Evolutionary conservation across 805 yeast genomes (phyloP).

Genomic region (Scheffersomyces coipomensis): DNA sequence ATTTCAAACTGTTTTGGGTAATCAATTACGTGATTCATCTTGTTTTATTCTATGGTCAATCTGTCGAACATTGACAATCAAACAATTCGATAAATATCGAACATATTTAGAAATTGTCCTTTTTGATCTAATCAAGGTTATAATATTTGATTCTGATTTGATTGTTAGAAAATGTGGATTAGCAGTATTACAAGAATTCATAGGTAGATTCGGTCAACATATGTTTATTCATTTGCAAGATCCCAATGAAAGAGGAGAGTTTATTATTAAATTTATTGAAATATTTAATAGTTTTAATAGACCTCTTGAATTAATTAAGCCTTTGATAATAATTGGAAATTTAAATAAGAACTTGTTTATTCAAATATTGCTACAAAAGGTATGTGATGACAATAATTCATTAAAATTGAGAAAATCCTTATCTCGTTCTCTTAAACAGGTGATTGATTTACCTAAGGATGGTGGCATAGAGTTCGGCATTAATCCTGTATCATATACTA

Average conservation of each 20-base stretch:
- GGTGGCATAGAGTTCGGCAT: background rate
- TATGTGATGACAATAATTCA: constrained; percentile 30
- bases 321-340: constrained; percentile 21
- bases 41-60: constrained; percentile 85
- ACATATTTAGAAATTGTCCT: constrained; percentile 16
- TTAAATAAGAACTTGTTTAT: constrained; percentile 24
- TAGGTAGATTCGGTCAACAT: constrained; percentile 67
- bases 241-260: constrained; percentile 20
- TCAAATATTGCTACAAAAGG: constrained; percentile 25
- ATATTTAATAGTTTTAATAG: constrained; percentile 44
- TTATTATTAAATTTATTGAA: constrained; percentile 55
- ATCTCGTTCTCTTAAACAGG: constrained; percentile 28
- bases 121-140: constrained; percentile 45
- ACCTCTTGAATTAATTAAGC: constrained; percentile 18
- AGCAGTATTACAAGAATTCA: constrained; percentile 82
- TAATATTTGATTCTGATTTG: constrained; percentile 72
- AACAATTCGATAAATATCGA: background rate
- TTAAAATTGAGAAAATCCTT: constrained; percentile 43
- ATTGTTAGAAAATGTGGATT: constrained; percentile 76
- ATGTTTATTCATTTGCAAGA: constrained; percentile 23
- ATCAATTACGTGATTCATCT: constrained; percentile 78
- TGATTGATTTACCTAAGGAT: background rate
- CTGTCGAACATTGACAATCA: constrained; percentile 36
- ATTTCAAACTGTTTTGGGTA: constrained; percentile 54
- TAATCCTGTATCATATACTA: background rate